These are phyloP conservation scores for Terana coerulea DNA, from an alignment of 768 basidiomycete species.

Conservation along the genomic window DNA sequence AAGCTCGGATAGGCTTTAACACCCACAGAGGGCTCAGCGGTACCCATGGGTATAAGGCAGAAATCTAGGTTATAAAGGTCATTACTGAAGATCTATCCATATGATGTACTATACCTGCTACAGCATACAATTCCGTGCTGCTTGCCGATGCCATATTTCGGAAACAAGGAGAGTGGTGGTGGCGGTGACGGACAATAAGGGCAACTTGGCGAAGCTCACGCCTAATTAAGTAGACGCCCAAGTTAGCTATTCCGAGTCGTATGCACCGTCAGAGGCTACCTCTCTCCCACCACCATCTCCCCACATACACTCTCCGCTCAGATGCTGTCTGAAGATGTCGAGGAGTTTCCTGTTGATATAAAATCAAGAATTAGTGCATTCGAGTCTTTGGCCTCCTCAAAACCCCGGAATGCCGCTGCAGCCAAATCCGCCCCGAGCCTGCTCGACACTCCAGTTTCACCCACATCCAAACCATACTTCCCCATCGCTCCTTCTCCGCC, in stretches of 20 bases:
- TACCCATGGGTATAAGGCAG: constrained; percentile 86
- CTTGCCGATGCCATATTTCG: constrained; percentile 8
- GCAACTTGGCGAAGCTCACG: neutral
- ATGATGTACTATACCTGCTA: constrained; percentile 46
- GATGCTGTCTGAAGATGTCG: constrained; percentile 12
- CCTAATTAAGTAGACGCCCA: constrained; percentile 3
- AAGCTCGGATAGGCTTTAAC: neutral
- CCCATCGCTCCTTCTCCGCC: constrained; percentile 38
- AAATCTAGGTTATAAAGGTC: constrained; percentile 55
- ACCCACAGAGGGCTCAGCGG: constrained; percentile 63
- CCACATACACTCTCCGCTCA: neutral
- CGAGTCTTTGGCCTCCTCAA: constrained; percentile 42
- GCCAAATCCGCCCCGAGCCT: constrained; percentile 25
- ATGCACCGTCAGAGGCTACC: neutral
- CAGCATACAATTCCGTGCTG: constrained; percentile 18
- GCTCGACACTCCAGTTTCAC: constrained; percentile 50
- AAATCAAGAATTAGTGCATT: constrained; percentile 64
- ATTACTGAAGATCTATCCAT: constrained; percentile 4
- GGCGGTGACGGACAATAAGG: neutral
- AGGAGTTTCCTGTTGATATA: constrained; percentile 46
- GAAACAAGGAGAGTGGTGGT: neutral
- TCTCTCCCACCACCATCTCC: neutral
- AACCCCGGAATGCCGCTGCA: constrained; percentile 21
- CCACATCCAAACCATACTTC: constrained; percentile 35
- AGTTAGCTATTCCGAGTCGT: neutral